Evolutionary conservation across 192 early-diverging fungal species (phyloP), one percentile per base, ranked within the genome.

Genomic region (Coemansia erecta): DNA sequence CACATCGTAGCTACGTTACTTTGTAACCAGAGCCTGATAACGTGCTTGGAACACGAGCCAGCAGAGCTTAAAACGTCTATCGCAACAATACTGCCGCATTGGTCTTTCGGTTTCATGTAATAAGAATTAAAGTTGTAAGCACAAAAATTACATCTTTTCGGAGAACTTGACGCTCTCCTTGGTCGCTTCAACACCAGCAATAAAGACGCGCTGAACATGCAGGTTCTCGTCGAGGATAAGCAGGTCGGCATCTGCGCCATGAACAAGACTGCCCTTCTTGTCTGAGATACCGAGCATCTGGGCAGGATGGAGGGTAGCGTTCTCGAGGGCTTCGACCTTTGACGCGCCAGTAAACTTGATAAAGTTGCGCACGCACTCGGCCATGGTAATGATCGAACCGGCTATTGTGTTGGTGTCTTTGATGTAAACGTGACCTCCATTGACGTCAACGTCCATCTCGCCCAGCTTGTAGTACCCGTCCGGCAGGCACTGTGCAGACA

Each of bases 331-430:
- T 64, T 93, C 89, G 21, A 91, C 85, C 21, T 87, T 55, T 12
- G 84, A 83, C 39, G 89, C 91, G 2, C 85, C 85, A 11, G 90
- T 90, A 63, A 90, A 93, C 41, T 84, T 73, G 44, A 82, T 79
- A 69, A 93, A 90, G 63, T 93, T 93, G 47, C 83, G 80, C 51
- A 93, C 83, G 66, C 90, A 91, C 18, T 82, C 82, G 53, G 87
- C 82, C 63, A 92, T 83, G 2, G 85, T 84, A 24, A 85, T 78
- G 2, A 86, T 85, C 12, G 82, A 73, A 42, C 91, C 91, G 4
- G 91, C 90, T 47, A 93, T 67, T 8, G 88, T 91, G 50, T 82
- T 77, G 2, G 89, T 92, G 17, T 85, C 90, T 48, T 86, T 83
- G 56, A 93, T 84, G 58, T 89, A 88, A 9, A 86, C 90, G 11